These are phyloP conservation scores for Pseudozyma thailandica DNA, from an alignment of 1,284 basidiomycete genomes.

Conservation along the genomic window DNA sequence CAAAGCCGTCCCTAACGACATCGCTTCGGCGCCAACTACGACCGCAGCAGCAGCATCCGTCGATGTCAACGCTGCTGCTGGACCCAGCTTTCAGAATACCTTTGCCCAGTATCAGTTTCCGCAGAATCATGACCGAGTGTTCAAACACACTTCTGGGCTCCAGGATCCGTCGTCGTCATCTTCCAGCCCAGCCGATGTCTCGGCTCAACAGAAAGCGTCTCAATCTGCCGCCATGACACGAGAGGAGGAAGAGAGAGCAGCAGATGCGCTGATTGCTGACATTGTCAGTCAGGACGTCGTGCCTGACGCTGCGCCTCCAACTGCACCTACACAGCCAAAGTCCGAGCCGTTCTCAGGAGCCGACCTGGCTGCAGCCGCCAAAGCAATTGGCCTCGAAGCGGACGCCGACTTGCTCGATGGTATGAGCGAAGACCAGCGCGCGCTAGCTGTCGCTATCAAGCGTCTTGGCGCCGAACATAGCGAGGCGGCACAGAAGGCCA, in stretches of 20 bases:
- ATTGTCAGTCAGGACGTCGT: slow-evolving; percentile 13
- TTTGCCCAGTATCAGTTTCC: slow-evolving; percentile 48
- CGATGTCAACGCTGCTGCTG: slow-evolving; percentile 2
- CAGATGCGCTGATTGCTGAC: slow-evolving; percentile 37
- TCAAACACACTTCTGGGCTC: slow-evolving; percentile 12
- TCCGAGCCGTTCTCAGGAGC: slow-evolving; percentile 25
- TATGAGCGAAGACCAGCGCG: slow-evolving; percentile 47
- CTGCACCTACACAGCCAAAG: background rate
- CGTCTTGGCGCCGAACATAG: slow-evolving; percentile 44
- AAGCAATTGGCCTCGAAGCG: slow-evolving; percentile 52
- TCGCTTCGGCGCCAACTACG: slow-evolving; percentile 1
- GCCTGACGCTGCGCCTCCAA: background rate
- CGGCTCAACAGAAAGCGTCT: background rate
- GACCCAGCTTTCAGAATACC: slow-evolving; percentile 39
- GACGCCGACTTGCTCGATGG: slow-evolving; percentile 47
- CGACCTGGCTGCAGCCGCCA: slow-evolving; percentile 51
- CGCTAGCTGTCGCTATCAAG: slow-evolving; percentile 51
- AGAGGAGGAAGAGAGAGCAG: slow-evolving; percentile 44
- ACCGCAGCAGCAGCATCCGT: background rate
- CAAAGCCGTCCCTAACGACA: background rate
- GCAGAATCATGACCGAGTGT: slow-evolving; percentile 29
- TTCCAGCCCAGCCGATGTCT: background rate
- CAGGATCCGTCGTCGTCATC: background rate
- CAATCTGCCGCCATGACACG: slow-evolving; percentile 16
- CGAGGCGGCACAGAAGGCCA: slow-evolving; percentile 39